Base-by-base conservation (phyloP, 306 rosid species). In the Cicer chorassanicum region DNA sequence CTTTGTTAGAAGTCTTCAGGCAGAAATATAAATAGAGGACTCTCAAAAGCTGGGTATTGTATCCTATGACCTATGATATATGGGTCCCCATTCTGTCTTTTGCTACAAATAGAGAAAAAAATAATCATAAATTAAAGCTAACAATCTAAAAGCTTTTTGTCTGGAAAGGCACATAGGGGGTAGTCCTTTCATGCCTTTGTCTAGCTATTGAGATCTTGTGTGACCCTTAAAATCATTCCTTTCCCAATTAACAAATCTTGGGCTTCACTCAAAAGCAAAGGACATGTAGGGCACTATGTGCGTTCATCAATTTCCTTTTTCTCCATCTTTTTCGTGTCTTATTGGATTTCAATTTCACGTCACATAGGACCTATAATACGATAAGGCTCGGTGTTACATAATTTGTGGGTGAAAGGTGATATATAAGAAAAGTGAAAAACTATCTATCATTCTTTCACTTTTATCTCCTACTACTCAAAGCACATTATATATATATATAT, bases 111-210 rank as follows among this genome's bases (percentile, higher is more conserved):
- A 11, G 15, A 34, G 34, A 24, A 24, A 11, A 29, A 10, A 24
- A 57, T 24, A 57, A 29, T 29, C 64, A 65, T 42, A 65, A 78
- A 54, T 57, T 57, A 70, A 78, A 65, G 78, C 53, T 24, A 24
- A 13, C 11, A 38, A 76, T 46, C 16, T 43, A 12, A 24, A 74
- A 21, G 50, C 78, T 70, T 78, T 76, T 55, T 63, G 79, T 78
- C 65, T 78, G 78, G 81, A 65, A 72, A 64, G 63, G 78, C 82
- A 79, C 66, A 61, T 65, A 13, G 70, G 39, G 50, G 61, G 62
- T 39, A 63, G 70, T 77, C 76, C 82, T 74, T 74, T 74, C 80
- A 75, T 73, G 80, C 73, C 72, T 88, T 78, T 73, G 84, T 64
- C 76, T 63, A 67, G 66, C 46, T 40, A 55, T 74, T 61, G 69